Percentiles rank a stretch among this genome's conserved stretches.
Evolutionary conservation across 23 red algal species (phyloP).

Genomic region (Chondrus crispus): DNA sequence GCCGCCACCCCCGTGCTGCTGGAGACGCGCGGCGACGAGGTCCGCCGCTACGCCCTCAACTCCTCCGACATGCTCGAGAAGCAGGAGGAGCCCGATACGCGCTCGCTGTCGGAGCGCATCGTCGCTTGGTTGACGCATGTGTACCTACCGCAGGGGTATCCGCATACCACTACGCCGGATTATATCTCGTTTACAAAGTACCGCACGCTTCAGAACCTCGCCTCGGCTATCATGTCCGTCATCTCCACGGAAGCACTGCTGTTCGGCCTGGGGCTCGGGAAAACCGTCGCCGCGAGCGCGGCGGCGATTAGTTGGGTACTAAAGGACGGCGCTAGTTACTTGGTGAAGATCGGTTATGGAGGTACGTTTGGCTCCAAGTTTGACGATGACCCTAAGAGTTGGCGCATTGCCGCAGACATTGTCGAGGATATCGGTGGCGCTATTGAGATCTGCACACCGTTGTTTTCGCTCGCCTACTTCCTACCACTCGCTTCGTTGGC

Average conservation of each 20-base stretch:
- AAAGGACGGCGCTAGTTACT: conserved; percentile 92
- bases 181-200: conserved; percentile 93
- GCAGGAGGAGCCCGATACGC: conserved; percentile 36
- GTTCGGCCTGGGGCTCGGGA: conserved; percentile 91
- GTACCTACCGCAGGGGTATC: conserved; percentile 90
- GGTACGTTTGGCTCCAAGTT: conserved; percentile 85
- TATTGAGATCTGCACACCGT: conserved; percentile 92
- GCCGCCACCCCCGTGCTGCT: neutral
- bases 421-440: conserved; percentile 88
- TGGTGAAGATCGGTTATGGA: conserved; percentile 90
- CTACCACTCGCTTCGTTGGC: conserved; percentile 85
- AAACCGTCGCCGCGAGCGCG: conserved; percentile 72
- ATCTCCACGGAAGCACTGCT: conserved; percentile 91
- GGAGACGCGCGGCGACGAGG: conserved; percentile 10
- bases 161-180: conserved; percentile 85
- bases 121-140: conserved; percentile 63
- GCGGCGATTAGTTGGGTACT: conserved; percentile 89
- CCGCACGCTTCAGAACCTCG: conserved; percentile 93
- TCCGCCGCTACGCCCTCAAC: neutral
- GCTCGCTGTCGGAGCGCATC: conserved; percentile 47
- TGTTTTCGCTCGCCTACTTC: conserved; percentile 80
- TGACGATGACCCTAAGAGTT: conserved; percentile 93
- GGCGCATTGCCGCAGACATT: conserved; percentile 80
- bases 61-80: neutral
- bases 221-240: conserved; percentile 90